A percentile compares a stretch with the other conserved stretches of the same genome.
These are phyloP conservation scores for Yamadazyma endophytica DNA, from an alignment of 805 yeast species.

Conservation along the genomic window DNA sequence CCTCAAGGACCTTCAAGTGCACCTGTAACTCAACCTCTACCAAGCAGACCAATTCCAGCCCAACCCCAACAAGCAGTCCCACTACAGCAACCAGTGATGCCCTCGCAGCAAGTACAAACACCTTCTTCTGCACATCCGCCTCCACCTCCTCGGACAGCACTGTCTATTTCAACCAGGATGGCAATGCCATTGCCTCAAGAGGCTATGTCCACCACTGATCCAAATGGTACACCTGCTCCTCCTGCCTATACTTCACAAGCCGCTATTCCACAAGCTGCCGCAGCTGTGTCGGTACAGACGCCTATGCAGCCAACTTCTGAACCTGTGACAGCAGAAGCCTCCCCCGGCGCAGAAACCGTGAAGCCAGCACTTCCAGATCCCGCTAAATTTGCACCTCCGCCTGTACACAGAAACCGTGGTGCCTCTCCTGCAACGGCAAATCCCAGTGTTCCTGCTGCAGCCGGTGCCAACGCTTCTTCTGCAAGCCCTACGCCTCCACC, in stretches of 20 bases:
- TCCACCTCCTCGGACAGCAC: slow-evolving; percentile 5
- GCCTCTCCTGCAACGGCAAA: slow-evolving; percentile 3
- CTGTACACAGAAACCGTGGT: slow-evolving; percentile 29
- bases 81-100: too few relatives aligned
- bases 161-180: too few relatives aligned
- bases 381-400: slow-evolving; percentile 38
- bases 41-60: slow-evolving; percentile 5
- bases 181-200: too few relatives aligned
- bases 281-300: slow-evolving; percentile 4
- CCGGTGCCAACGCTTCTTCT: slow-evolving; percentile 1
- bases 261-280: slow-evolving; percentile 2
- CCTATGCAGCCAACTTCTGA: background rate
- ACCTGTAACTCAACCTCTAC: slow-evolving; percentile 7
- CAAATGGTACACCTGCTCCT: slow-evolving; percentile 1
- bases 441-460: background rate
- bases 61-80: slow-evolving; percentile 6
- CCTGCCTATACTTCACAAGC: slow-evolving; percentile 3
- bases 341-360: slow-evolving; percentile 3
- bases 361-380: slow-evolving; percentile 29
- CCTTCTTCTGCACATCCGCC: slow-evolving; percentile 3
- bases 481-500: slow-evolving; percentile 2
- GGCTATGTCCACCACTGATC: too few relatives aligned
- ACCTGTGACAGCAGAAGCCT: slow-evolving; percentile 2
- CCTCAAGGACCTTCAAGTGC: slow-evolving; percentile 6
- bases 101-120: slow-evolving; percentile 3